These are phyloP conservation scores for Metahyphopichia silvanorum DNA, from an alignment of 805 yeast genomes.

Conservation along the genomic window DNA sequence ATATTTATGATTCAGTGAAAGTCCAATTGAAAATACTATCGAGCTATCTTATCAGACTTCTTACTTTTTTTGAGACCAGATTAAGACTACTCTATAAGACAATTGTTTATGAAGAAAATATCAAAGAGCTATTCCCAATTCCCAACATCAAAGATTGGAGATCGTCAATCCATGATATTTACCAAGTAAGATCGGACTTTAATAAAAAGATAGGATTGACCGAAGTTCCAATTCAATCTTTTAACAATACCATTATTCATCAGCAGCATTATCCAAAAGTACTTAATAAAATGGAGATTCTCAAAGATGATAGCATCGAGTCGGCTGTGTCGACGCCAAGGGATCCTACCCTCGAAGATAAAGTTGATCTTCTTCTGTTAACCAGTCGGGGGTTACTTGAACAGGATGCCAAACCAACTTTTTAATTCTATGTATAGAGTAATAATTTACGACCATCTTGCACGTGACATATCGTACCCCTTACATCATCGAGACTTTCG, in stretches of 20 bases:
- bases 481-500: not conserved
- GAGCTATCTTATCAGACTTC: conserved; percentile 28
- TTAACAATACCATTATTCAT: conserved; percentile 17
- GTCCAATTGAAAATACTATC: conserved; percentile 18
- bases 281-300: conserved; percentile 3
- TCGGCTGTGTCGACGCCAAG: not conserved
- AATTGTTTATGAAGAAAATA: conserved; percentile 21
- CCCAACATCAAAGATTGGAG: conserved; percentile 26
- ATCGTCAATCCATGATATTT: conserved; percentile 21
- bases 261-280: conserved; percentile 20
- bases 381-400: conserved; percentile 11
- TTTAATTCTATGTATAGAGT: conserved; percentile 1
- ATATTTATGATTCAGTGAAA: conserved; percentile 9
- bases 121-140: conserved; percentile 18
- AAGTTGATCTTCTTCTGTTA: conserved; percentile 9
- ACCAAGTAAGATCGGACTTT: conserved; percentile 7
- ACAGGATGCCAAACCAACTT: conserved; percentile 6
- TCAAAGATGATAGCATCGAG: not conserved
- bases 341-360: not conserved
- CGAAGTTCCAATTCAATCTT: conserved; percentile 12
- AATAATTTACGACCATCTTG: not conserved
- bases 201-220: conserved; percentile 7
- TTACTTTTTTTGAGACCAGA: conserved; percentile 27
- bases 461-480: not conserved
- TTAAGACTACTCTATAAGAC: conserved; percentile 24